Percentiles rank a stretch among this genome's conserved stretches.
phyloP scores from a whole-genome alignment of 495 filamentous ascomycete genomes.

The Tuber indicum region DNA sequence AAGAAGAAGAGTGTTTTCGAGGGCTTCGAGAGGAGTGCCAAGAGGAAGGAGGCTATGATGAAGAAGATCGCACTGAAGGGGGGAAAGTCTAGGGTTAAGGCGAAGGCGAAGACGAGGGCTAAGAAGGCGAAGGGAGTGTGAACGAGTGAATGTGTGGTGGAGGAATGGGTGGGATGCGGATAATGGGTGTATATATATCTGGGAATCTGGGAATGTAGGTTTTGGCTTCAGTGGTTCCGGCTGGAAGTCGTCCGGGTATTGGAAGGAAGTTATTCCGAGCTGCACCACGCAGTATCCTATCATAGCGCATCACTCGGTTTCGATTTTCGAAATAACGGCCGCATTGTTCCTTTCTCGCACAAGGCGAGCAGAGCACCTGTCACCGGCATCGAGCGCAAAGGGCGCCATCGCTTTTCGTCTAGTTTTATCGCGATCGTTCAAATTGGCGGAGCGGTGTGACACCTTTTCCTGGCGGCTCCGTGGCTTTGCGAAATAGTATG shows the following conservation, averaged over 20 bases:
- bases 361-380: too few species aligned
- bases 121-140: neutral
- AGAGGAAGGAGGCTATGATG: constrained; percentile 25
- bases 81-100: constrained; percentile 12
- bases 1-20: constrained; percentile 32
- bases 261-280: neutral
- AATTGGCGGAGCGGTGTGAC: neutral
- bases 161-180: neutral
- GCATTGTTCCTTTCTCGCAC: neutral
- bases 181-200: neutral
- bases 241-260: neutral
- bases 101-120: neutral
- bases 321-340: neutral
- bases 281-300: neutral
- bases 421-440: neutral
- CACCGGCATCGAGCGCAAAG: neutral
- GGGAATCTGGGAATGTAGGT: neutral
- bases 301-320: neutral
- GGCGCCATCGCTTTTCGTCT: neutral
- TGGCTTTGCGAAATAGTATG: neutral
- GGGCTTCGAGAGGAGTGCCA: constrained; percentile 3
- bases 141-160: neutral
- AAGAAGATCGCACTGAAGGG: constrained; percentile 30
- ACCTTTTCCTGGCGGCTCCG: neutral
- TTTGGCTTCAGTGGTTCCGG: neutral